phyloP scores from a whole-genome alignment of 169 alveolate genomes.

The Cryptosporidium ryanae region DNA sequence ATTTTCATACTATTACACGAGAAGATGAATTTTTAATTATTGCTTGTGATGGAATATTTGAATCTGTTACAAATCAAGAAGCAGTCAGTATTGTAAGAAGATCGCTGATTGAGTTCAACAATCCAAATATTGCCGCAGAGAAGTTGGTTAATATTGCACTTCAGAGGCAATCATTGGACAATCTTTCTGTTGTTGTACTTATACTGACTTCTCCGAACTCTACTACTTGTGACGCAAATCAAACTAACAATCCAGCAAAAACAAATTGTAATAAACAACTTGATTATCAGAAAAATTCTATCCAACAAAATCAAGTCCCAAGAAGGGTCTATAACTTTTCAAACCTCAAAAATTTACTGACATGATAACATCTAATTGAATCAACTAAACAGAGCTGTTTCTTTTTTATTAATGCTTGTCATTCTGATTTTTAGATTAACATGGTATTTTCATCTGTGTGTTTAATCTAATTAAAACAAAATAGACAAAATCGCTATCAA shows the following conservation, averaged over 20 bases:
- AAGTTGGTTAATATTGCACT: conserved; percentile 79
- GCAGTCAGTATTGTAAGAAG: conserved; percentile 75
- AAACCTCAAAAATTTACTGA: conserved; percentile 23
- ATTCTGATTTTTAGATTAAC: too few relatives aligned
- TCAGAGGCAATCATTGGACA: conserved; percentile 81
- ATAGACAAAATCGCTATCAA: too few relatives aligned
- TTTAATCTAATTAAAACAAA: too few relatives aligned
- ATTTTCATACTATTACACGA: conserved; percentile 73
- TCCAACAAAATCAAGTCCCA: not conserved
- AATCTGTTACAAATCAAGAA: conserved; percentile 76
- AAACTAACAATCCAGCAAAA: not conserved
- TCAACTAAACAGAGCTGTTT: too few relatives aligned
- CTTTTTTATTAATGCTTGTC: too few relatives aligned
- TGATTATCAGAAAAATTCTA: not conserved
- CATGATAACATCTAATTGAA: not conserved
- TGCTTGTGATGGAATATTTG: conserved; percentile 79
- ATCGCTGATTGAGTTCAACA: conserved; percentile 54
- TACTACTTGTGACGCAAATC: not conserved
- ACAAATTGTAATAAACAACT: not conserved
- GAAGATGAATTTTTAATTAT: conserved; percentile 81
- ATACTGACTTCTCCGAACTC: conserved; percentile 74
- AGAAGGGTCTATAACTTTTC: conserved; percentile 63
- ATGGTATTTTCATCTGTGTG: too few relatives aligned
- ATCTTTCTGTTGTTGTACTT: conserved; percentile 80
- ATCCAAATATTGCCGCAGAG: conserved; percentile 81